Percentiles rank a stretch among this genome's conserved stretches.
These are phyloP conservation scores for Colletotrichum coccodes DNA, from an alignment of 2,329 filamentous ascomycete species.

Conservation along the genomic window DNA sequence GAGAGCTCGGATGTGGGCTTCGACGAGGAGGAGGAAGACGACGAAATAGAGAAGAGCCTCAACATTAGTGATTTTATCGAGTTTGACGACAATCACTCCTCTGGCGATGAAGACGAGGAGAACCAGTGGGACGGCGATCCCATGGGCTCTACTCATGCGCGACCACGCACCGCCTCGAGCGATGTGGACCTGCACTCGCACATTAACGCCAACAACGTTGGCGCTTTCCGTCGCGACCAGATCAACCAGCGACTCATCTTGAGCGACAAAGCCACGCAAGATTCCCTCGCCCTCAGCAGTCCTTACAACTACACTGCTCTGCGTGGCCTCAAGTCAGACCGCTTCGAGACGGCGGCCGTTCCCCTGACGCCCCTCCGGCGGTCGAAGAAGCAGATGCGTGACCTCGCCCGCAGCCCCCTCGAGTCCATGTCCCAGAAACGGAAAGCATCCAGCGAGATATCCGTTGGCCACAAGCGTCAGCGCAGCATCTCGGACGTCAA, in stretches of 20 bases:
- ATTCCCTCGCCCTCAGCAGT: slow-evolving; percentile 71
- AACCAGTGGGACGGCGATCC: slow-evolving; percentile 59
- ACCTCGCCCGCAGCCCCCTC: slow-evolving; percentile 60
- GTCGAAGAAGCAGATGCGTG: slow-evolving; percentile 59
- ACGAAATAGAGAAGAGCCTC: slow-evolving; percentile 72
- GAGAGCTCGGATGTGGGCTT: slow-evolving; percentile 55
- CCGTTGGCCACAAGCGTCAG: slow-evolving; percentile 63
- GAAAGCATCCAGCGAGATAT: slow-evolving; percentile 60
- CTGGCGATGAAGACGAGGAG: slow-evolving; percentile 68
- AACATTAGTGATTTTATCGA: slow-evolving; percentile 80
- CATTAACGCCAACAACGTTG: slow-evolving; percentile 74
- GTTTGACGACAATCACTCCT: slow-evolving; percentile 68
- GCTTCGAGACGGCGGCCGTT: slow-evolving; percentile 72
- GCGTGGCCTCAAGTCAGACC: slow-evolving; percentile 72
- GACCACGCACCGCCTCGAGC: slow-evolving; percentile 58
- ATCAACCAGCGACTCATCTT: slow-evolving; percentile 70
- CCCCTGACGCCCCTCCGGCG: slow-evolving; percentile 76
- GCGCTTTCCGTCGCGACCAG: slow-evolving; percentile 79
- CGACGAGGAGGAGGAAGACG: slow-evolving; percentile 66
- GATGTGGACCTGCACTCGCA: slow-evolving; percentile 65
- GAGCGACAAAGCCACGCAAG: slow-evolving; percentile 68
- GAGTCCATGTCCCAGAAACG: slow-evolving; percentile 62
- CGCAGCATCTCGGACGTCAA: slow-evolving; percentile 69
- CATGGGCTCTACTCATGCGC: slow-evolving; percentile 61
- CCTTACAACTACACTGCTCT: slow-evolving; percentile 70